A percentile compares a stretch with the other conserved stretches of the same genome.
phyloP scores from a whole-genome alignment of 73 alveolate genomes.

The Urostyla sp. region DNA sequence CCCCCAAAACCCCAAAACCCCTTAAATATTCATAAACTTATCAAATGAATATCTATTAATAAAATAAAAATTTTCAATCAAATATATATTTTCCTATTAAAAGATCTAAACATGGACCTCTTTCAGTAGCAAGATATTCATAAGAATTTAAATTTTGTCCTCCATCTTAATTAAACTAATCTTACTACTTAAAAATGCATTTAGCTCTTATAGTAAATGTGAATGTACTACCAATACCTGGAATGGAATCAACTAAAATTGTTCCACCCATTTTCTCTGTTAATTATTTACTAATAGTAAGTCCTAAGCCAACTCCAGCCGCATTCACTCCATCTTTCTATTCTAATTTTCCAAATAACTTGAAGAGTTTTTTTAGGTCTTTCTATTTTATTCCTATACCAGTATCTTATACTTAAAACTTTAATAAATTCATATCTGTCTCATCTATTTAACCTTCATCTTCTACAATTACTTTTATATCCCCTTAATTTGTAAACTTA shows the following conservation, averaged over 20 bases:
- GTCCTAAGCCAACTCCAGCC: slow-evolving; percentile 49
- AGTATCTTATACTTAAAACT: slow-evolving; percentile 39
- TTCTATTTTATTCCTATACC: slow-evolving; percentile 46
- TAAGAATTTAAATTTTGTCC: too few species aligned
- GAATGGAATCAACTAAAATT: slow-evolving; percentile 3
- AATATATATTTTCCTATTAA: too few species aligned
- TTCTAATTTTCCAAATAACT: slow-evolving; percentile 22
- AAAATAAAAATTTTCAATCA: too few species aligned
- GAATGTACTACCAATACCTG: slow-evolving; percentile 53
- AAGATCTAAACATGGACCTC: too few species aligned
- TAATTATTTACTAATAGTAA: slow-evolving; percentile 21
- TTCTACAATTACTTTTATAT: neutral
- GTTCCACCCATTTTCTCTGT: slow-evolving; percentile 26
- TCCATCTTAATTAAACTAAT: too few species aligned
- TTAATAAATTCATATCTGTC: neutral
- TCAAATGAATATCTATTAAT: too few species aligned
- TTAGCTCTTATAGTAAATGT: too few species aligned
- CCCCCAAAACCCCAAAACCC: too few species aligned
- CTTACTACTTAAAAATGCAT: too few species aligned
- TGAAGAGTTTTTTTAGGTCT: slow-evolving; percentile 35
- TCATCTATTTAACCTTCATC: neutral
- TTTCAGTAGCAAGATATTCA: too few species aligned
- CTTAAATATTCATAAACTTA: too few species aligned
- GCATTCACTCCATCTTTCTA: slow-evolving; percentile 10
- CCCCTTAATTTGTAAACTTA: slow-evolving; percentile 35